These are phyloP conservation scores for Solanum acaule DNA, from an alignment of 257 asterid genomes.

Conservation along the genomic window DNA sequence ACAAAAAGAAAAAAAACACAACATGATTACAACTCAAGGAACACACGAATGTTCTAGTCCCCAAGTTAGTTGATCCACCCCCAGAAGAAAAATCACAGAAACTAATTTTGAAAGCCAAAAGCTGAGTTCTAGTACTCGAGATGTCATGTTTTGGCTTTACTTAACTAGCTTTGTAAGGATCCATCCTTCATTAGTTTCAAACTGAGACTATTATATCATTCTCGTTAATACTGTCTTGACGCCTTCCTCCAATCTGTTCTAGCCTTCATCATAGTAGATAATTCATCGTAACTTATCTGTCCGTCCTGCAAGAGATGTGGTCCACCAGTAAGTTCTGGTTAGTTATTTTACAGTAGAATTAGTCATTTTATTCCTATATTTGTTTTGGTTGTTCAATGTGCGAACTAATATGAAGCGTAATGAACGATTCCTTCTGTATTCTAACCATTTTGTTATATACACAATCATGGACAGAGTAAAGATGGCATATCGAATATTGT, in stretches of 20 bases:
- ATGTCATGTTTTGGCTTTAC: background rate
- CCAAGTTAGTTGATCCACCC: background rate
- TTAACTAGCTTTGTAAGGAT: conserved; percentile 26
- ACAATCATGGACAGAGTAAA: background rate
- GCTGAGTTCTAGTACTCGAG: background rate
- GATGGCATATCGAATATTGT: background rate
- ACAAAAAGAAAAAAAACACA: background rate
- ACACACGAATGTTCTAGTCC: background rate
- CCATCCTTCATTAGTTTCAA: conserved; percentile 35
- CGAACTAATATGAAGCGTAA: background rate
- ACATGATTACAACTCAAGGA: background rate
- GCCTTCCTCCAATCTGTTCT: conserved; percentile 48
- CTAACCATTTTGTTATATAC: background rate
- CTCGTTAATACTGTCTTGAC: too few relatives aligned
- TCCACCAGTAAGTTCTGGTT: conserved; percentile 91
- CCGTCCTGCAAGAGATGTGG: conserved; percentile 14
- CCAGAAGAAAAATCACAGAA: background rate
- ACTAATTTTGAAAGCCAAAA: background rate
- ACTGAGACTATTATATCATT: conserved; percentile 15
- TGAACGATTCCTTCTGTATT: background rate
- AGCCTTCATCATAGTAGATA: conserved; percentile 34
- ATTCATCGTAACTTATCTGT: background rate
- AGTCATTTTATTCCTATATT: background rate
- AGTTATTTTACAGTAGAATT: conserved; percentile 16
- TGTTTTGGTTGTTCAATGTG: background rate